Evolutionary conservation across 164 flowering plant species (phyloP).

Genomic region (Berberis thunbergii): DNA sequence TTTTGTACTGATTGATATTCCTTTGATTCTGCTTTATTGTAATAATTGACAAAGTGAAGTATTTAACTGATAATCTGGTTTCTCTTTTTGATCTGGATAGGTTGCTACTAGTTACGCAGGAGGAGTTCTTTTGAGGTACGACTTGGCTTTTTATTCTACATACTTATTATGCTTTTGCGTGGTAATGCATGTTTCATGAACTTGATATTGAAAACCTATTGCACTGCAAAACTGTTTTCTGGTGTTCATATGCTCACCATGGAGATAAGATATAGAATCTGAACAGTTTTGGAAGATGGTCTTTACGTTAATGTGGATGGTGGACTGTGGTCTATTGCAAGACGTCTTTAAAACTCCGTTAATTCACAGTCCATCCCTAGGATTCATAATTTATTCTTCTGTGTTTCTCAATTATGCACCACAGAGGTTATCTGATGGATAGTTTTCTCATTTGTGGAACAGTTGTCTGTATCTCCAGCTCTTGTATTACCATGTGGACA

Average conservation of each 20-base stretch:
- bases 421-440: neutral
- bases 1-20: neutral
- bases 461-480: slow-evolving; percentile 94
- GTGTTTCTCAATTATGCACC: neutral
- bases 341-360: too few species aligned
- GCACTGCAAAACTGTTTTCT: too few species aligned
- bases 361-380: too few species aligned
- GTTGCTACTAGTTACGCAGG: too few species aligned
- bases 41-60: neutral
- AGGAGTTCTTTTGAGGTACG: slow-evolving; percentile 21
- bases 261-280: too few species aligned
- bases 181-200: neutral
- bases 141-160: neutral
- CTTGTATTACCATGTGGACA: slow-evolving; percentile 58
- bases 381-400: too few species aligned
- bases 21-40: neutral
- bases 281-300: too few species aligned
- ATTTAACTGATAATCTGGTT: neutral
- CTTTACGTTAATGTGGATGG: too few species aligned
- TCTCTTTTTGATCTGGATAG: slow-evolving; percentile 20
- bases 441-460: slow-evolving; percentile 12
- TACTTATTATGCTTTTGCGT: neutral
- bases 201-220: too few species aligned
- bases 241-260: too few species aligned
- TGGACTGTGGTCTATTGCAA: too few species aligned